These are phyloP conservation scores for Bombardia bombarda DNA, from an alignment of 495 filamentous ascomycete genomes.

Conservation along the genomic window DNA sequence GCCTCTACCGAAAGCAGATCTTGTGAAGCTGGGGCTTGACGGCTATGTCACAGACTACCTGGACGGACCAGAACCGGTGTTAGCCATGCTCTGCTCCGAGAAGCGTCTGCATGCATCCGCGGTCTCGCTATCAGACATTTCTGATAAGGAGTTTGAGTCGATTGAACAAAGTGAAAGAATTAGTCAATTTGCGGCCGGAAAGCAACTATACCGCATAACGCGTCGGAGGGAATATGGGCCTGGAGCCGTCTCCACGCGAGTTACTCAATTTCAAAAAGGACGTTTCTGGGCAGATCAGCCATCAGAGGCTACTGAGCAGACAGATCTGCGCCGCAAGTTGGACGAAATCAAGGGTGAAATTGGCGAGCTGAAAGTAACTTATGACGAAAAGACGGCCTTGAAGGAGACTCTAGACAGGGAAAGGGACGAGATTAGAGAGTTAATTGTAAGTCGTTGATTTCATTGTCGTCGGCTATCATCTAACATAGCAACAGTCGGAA, in stretches of 20 bases:
- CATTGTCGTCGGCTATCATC: slow-evolving; percentile 8
- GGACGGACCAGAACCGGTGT: slow-evolving; percentile 72
- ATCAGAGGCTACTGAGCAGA: slow-evolving; percentile 54
- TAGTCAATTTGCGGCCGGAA: slow-evolving; percentile 54
- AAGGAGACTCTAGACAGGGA: slow-evolving; percentile 1
- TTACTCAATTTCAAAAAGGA: slow-evolving; percentile 46
- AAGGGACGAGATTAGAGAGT: background rate
- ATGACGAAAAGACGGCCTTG: slow-evolving; percentile 19
- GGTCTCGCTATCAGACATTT: slow-evolving; percentile 53
- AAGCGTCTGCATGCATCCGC: slow-evolving; percentile 57
- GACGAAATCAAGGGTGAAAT: slow-evolving; percentile 23
- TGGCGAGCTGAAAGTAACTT: slow-evolving; percentile 29
- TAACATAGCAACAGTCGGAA: slow-evolving; percentile 17
- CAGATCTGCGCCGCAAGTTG: slow-evolving; percentile 31
- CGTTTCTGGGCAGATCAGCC: slow-evolving; percentile 70
- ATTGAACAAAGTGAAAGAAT: slow-evolving; percentile 44
- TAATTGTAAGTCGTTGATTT: slow-evolving; percentile 23
- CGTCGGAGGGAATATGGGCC: slow-evolving; percentile 70
- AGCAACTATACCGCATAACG: slow-evolving; percentile 47
- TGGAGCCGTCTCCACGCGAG: slow-evolving; percentile 54
- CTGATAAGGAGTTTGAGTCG: slow-evolving; percentile 51
- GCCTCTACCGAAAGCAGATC: slow-evolving; percentile 46
- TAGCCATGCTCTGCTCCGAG: slow-evolving; percentile 77
- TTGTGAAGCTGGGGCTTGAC: slow-evolving; percentile 60
- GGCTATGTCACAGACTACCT: slow-evolving; percentile 71